Base-by-base conservation (phyloP, 2,329 filamentous ascomycete genomes). In the Penicillium sp. region DNA sequence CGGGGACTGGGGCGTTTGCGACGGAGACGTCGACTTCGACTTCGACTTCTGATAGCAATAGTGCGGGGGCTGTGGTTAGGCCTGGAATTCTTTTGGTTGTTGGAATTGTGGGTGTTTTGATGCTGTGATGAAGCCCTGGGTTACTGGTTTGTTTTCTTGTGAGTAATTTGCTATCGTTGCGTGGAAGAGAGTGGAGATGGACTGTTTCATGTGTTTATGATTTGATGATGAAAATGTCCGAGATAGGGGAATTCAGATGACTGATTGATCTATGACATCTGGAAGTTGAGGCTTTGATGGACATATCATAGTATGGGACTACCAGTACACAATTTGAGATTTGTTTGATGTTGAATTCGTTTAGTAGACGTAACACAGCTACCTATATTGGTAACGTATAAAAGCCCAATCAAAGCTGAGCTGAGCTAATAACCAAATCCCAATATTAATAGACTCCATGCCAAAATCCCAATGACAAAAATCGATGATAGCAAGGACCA, bases 1-100 rank as follows among this genome's bases (percentile, higher is more conserved):
- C 53, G 9, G 55, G 35, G 10, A 45, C 49, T 44, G 52, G 60
- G 51, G 61, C 58, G 24, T 39, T 44, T 29, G 39, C 39, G 10
- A 13, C 19, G 39, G 19, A 22, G n/a, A 39, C 35, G 1, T 37
- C 24, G 14, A 52, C 47, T 35, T 37, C 24, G 14, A 52, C 47
- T 35, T 37, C 57, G 16, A 57, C 35, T 39, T 39, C 35, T 39
- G 35, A 54, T 10, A 49, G 29, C 4, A 31, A 11, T 31, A 14
- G 49, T 43, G 42, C 52, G 24, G 54, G 56, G 2, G 49, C 55
- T 29, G 35, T 55, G 31, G 49, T 48, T 37, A 56, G 53, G 4
- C 48, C 58, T 55, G 47, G 56, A 29, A 53, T 56, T 51, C 46
- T 65, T 52, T 13, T 14, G 16, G 29, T 33, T 33, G 14, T 9